phyloP scores from a whole-genome alignment of 768 basidiomycete genomes.

The Leccinum barrowsii region DNA sequence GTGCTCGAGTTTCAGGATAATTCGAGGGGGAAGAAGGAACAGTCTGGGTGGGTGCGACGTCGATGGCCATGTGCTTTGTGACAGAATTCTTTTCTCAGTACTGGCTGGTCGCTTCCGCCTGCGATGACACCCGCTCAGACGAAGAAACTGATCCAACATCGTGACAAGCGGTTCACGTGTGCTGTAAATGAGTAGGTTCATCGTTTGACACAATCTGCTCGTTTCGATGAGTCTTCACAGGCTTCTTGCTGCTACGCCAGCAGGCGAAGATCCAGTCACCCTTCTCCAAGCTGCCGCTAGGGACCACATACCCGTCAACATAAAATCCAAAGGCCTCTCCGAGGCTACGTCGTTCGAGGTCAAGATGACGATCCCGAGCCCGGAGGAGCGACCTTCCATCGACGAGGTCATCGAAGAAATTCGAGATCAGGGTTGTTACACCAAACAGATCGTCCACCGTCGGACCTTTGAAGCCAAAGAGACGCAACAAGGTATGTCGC shows the following conservation, averaged over 20 bases:
- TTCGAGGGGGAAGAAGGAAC: slow-evolving; percentile 32
- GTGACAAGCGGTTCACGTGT: slow-evolving; percentile 60
- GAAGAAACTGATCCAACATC: slow-evolving; percentile 67
- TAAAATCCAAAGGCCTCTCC: not conserved
- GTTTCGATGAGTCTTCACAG: slow-evolving; percentile 32
- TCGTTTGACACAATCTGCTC: not conserved
- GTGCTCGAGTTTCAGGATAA: slow-evolving; percentile 50
- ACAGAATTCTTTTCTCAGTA: slow-evolving; percentile 8
- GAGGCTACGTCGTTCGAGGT: slow-evolving; percentile 2
- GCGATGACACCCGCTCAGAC: slow-evolving; percentile 53
- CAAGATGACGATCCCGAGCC: slow-evolving; percentile 32
- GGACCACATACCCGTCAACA: slow-evolving; percentile 55
- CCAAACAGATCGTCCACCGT: slow-evolving; percentile 60
- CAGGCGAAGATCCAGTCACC: slow-evolving; percentile 54
- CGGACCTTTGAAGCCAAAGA: slow-evolving; percentile 51
- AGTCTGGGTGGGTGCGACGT: slow-evolving; percentile 21
- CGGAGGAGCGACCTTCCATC: slow-evolving; percentile 55
- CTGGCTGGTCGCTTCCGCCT: slow-evolving; percentile 21
- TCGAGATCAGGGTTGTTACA: slow-evolving; percentile 58
- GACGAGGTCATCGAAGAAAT: slow-evolving; percentile 57
- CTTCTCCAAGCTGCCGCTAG: slow-evolving; percentile 65
- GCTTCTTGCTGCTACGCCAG: slow-evolving; percentile 51
- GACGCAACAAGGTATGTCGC: slow-evolving; percentile 45
- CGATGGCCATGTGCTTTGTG: not conserved
- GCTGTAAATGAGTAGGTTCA: slow-evolving; percentile 65